These are phyloP conservation scores for Leptodermis oblonga DNA, from an alignment of 257 asterid species.

Conservation along the genomic window DNA sequence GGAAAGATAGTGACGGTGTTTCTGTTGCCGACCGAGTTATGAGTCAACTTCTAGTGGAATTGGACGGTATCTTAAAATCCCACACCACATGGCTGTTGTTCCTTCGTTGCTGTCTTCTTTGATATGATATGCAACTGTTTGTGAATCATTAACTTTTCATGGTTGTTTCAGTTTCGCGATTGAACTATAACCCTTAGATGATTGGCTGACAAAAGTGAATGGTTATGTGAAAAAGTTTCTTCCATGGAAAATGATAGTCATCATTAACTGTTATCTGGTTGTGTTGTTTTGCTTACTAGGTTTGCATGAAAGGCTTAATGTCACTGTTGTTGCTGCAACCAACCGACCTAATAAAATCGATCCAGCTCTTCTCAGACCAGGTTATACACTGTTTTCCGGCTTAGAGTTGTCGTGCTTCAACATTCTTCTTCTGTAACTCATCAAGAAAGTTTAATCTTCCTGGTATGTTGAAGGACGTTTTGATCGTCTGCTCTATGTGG, in stretches of 20 bases:
- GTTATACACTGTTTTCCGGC: slow-evolving; percentile 28
- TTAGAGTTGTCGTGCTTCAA: neutral
- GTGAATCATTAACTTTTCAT: neutral
- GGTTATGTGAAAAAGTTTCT: neutral
- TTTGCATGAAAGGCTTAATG: slow-evolving; percentile 84
- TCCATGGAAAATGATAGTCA: neutral
- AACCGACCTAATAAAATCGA: slow-evolving; percentile 95
- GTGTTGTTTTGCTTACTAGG: slow-evolving; percentile 31
- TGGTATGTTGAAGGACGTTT: slow-evolving; percentile 62
- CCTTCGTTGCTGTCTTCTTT: neutral
- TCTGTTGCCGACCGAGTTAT: slow-evolving; percentile 95
- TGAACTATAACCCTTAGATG: neutral
- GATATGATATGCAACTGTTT: neutral
- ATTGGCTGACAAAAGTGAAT: neutral
- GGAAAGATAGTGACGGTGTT: slow-evolving; percentile 93
- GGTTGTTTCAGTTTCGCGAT: neutral
- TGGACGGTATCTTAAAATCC: slow-evolving; percentile 61
- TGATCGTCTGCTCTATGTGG: slow-evolving; percentile 91
- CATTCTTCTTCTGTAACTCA: neutral
- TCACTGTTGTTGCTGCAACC: slow-evolving; percentile 92
- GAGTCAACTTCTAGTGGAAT: slow-evolving; percentile 92
- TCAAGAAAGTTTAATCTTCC: neutral
- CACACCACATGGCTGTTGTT: neutral
- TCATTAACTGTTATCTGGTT: neutral
- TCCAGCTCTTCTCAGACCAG: slow-evolving; percentile 91